phyloP scores from a whole-genome alignment of 1,284 basidiomycete genomes.

The Marasmius sp. region DNA sequence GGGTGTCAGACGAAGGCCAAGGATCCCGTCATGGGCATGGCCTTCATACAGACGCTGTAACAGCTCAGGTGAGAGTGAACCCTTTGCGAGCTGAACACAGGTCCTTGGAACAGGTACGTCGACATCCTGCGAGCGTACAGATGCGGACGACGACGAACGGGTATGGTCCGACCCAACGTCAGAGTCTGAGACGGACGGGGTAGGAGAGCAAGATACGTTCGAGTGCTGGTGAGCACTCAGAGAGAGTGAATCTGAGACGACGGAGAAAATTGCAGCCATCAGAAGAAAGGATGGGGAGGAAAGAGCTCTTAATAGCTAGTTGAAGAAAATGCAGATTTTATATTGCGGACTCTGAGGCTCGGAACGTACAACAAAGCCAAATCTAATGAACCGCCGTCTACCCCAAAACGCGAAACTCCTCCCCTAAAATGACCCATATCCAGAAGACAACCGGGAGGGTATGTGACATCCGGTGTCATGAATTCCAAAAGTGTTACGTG shows the following conservation, averaged over 20 bases:
- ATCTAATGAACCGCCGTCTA: background rate
- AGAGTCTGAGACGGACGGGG: constrained; percentile 24
- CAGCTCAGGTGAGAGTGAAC: background rate
- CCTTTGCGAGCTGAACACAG: background rate
- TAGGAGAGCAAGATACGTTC: constrained; percentile 27
- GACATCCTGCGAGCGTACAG: background rate
- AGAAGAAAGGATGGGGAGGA: background rate
- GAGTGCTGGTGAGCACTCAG: constrained; percentile 10
- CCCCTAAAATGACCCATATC: background rate
- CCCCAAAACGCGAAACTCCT: background rate
- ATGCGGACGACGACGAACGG: background rate
- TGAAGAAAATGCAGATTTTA: background rate
- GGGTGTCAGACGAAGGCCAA: background rate
- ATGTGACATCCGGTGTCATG: background rate
- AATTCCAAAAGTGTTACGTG: too few species aligned
- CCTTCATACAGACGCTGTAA: background rate
- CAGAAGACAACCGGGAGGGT: background rate
- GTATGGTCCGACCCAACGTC: constrained; percentile 10
- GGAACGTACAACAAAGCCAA: background rate
- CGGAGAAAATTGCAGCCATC: constrained; percentile 1
- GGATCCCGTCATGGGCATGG: background rate
- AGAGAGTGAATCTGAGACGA: constrained; percentile 15
- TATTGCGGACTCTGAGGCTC: background rate
- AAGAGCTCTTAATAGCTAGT: background rate
- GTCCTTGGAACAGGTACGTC: background rate